Evolutionary conservation across 2,329 filamentous ascomycete genomes (phyloP), one percentile per base, ranked within the genome.

Genomic region (Fusarium floridanum): DNA sequence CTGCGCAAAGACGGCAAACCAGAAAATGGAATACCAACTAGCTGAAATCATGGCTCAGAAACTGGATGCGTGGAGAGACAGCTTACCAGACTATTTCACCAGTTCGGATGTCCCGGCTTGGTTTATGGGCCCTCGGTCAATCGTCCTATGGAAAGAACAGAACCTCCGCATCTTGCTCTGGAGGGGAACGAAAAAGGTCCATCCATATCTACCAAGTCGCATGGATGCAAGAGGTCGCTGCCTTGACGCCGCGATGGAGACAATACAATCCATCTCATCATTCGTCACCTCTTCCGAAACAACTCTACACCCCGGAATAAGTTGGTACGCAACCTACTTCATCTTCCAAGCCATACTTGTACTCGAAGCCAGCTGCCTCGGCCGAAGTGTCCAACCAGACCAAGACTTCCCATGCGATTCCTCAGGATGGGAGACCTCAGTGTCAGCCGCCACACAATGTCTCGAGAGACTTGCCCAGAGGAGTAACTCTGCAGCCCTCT

Each of bases 241-340:
- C 62, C 76, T 85, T 24, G 75, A 78, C 2, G 81, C 82, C 62
- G 83, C 84, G 7, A 79, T 84, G 67, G 77, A 80, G 36, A 83
- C 79, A 10, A 83, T 86, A 16, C 72, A 77, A 5, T 79, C 80
- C 4, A 84, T 86, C 24, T 78, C 81, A 10, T 69, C 68, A 1
- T 85, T 83, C 64, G 84, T 84, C 79, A 74, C 71, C 6, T 63
- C 75, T 0, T 72, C 77, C 20, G 74, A 76, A 11, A 69, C 67
- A 5, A 64, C 66, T 9, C 73, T 83, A 7, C 81, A 82, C 20
- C 78, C 81, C 17, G 79, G 84, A 39, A 72, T 82, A 6, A 80
- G 79, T 3, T 86, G 84, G 84, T 86, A 86, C 68, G 82, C 81
- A 1, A 82, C 84, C 12, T 86, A 85, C 72, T 86, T 85, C 65